Evolutionary conservation across 805 yeast genomes (phyloP).

Genomic region (Schwanniomyces polymorphus): DNA sequence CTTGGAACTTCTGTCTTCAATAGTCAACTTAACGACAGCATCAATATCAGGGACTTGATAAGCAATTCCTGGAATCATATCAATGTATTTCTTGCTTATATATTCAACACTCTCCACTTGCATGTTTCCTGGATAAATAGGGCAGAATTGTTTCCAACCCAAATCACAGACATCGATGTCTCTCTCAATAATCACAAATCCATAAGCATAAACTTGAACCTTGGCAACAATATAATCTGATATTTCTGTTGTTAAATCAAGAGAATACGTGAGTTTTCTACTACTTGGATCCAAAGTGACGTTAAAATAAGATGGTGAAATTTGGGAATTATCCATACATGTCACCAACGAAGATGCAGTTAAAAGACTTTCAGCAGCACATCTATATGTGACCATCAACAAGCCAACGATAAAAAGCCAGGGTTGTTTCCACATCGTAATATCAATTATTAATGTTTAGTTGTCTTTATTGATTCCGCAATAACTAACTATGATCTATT

Average conservation of each 20-base stretch:
- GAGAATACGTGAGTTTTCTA: conserved; percentile 62
- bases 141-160: conserved; percentile 88
- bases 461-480: too few relatives aligned
- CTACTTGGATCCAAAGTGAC: conserved; percentile 76
- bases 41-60: conserved; percentile 85
- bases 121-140: conserved; percentile 77
- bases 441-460: too few relatives aligned
- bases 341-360: conserved; percentile 79
- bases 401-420: neutral
- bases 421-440: neutral
- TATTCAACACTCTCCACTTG: conserved; percentile 73
- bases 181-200: conserved; percentile 65
- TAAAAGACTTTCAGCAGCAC: conserved; percentile 21
- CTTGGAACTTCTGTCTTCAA: conserved; percentile 40
- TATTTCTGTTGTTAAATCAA: conserved; percentile 69
- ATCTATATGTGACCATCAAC: neutral
- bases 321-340: conserved; percentile 75
- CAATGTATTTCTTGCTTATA: conserved; percentile 48
- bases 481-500: too few relatives aligned
- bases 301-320: conserved; percentile 72
- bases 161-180: conserved; percentile 62
- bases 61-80: conserved; percentile 78
- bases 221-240: conserved; percentile 67
- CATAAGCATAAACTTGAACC: conserved; percentile 80
- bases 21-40: conserved; percentile 64